These are phyloP conservation scores for Kandelia obovata DNA, from an alignment of 345 rosid genomes.

Conservation along the genomic window DNA sequence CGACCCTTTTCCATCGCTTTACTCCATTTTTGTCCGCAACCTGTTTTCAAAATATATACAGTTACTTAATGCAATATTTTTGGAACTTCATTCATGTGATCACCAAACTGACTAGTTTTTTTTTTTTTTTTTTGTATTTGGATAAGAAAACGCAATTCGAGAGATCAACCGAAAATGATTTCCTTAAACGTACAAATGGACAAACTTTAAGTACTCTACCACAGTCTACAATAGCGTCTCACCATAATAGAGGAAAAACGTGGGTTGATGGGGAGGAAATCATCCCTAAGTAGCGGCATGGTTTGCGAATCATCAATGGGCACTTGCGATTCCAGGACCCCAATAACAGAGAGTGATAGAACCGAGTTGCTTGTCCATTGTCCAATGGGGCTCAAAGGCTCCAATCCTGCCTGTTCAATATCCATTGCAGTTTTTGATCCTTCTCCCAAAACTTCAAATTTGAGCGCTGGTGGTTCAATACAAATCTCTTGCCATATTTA, in stretches of 20 bases:
- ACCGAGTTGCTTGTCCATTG: slow-evolving; percentile 37
- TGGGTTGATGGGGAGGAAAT: slow-evolving; percentile 40
- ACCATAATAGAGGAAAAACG: slow-evolving; percentile 56
- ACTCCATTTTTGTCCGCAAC: slow-evolving; percentile 26
- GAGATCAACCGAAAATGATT: too few relatives aligned
- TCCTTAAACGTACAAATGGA: too few relatives aligned
- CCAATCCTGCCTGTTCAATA: slow-evolving; percentile 13
- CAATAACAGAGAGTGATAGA: slow-evolving; percentile 28
- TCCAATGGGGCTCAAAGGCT: slow-evolving; percentile 44
- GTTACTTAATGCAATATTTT: too few relatives aligned
- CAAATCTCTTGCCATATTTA: too few relatives aligned
- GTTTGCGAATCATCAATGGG: slow-evolving; percentile 32
- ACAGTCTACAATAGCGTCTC: neutral
- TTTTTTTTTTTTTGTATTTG: too few relatives aligned
- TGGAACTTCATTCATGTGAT: too few relatives aligned
- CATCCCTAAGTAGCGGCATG: slow-evolving; percentile 22
- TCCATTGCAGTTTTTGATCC: too few relatives aligned
- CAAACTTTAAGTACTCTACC: too few relatives aligned
- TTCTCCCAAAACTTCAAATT: too few relatives aligned
- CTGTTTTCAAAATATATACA: slow-evolving; percentile 11
- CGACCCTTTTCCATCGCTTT: slow-evolving; percentile 39
- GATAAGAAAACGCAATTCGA: too few relatives aligned
- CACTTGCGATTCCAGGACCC: slow-evolving; percentile 31
- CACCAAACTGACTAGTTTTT: neutral
- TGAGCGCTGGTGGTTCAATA: too few relatives aligned